phyloP scores from a whole-genome alignment of 2,329 filamentous ascomycete genomes.

The Myriosclerotinia duriaeana region DNA sequence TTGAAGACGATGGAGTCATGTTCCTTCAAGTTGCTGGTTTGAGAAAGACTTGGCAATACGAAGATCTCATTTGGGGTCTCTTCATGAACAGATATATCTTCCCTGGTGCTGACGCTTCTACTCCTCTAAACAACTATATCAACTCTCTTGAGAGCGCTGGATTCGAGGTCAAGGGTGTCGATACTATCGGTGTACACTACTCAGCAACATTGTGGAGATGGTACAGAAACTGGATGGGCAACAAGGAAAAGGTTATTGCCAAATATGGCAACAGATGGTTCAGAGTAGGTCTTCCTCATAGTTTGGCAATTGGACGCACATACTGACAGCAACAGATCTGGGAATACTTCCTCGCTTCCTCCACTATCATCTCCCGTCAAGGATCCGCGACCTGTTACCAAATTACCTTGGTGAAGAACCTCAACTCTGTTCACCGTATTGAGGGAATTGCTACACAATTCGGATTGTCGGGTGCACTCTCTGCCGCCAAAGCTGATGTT shows the following conservation, averaged over 20 bases:
- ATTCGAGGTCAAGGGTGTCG: slow-evolving; percentile 86
- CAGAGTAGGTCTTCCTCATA: slow-evolving; percentile 61
- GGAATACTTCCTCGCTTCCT: slow-evolving; percentile 78
- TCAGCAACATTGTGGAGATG: slow-evolving; percentile 95
- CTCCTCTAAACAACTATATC: slow-evolving; percentile 84
- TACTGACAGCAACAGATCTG: slow-evolving; percentile 58
- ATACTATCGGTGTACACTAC: slow-evolving; percentile 96
- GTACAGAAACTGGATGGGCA: slow-evolving; percentile 98
- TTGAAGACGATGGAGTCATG: slow-evolving; percentile 93
- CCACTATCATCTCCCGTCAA: slow-evolving; percentile 73
- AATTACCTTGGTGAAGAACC: slow-evolving; percentile 76
- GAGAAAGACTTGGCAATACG: slow-evolving; percentile 94
- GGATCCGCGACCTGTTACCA: slow-evolving; percentile 76
- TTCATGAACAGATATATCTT: slow-evolving; percentile 99
- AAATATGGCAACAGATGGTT: slow-evolving; percentile 97
- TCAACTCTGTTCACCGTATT: slow-evolving; percentile 76
- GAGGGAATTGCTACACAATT: slow-evolving; percentile 69
- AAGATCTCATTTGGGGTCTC: slow-evolving; percentile 95
- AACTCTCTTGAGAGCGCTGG: slow-evolving; percentile 81
- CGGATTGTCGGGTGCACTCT: slow-evolving; percentile 61
- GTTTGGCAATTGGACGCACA: not conserved
- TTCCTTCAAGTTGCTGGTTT: slow-evolving; percentile 95
- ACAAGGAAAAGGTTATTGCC: slow-evolving; percentile 85
- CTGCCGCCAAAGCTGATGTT: slow-evolving; percentile 34
- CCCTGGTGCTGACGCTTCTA: slow-evolving; percentile 93